phyloP scores from a whole-genome alignment of 441 rosid species.

The Populus hybrid region DNA sequence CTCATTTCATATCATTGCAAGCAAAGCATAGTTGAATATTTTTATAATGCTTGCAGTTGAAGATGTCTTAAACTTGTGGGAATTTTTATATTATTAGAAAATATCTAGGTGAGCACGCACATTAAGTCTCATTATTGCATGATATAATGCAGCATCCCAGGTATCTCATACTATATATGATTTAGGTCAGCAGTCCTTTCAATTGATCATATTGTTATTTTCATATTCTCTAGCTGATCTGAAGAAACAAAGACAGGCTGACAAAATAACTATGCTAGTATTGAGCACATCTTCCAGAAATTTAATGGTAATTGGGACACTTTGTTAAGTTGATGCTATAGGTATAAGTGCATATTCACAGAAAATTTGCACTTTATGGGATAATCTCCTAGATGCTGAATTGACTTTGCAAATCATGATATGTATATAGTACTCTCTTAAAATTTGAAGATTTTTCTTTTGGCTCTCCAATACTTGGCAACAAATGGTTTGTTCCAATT shows the following conservation, averaged over 20 bases:
- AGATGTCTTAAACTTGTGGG: not conserved
- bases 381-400: not conserved
- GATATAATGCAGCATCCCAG: conserved; percentile 4
- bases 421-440: not conserved
- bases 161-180: not conserved
- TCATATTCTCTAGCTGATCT: not conserved
- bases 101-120: not conserved
- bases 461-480: not conserved
- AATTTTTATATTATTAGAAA: not conserved
- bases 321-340: not conserved
- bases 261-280: not conserved
- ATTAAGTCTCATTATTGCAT: not conserved
- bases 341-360: not conserved
- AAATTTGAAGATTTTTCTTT: not conserved
- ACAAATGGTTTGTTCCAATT: not conserved
- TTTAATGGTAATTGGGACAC: not conserved
- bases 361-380: not conserved
- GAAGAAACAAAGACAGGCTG: not conserved
- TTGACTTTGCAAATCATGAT: not conserved
- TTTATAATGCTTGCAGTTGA: not conserved
- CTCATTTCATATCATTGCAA: not conserved
- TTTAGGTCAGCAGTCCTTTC: not conserved
- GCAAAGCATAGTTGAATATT: not conserved
- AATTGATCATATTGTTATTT: not conserved
- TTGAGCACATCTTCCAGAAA: not conserved